Percentiles rank a stretch among this genome's conserved stretches.
Conservation (phyloP, 805 yeast species). For the Suhomyces faveliae region DNA sequence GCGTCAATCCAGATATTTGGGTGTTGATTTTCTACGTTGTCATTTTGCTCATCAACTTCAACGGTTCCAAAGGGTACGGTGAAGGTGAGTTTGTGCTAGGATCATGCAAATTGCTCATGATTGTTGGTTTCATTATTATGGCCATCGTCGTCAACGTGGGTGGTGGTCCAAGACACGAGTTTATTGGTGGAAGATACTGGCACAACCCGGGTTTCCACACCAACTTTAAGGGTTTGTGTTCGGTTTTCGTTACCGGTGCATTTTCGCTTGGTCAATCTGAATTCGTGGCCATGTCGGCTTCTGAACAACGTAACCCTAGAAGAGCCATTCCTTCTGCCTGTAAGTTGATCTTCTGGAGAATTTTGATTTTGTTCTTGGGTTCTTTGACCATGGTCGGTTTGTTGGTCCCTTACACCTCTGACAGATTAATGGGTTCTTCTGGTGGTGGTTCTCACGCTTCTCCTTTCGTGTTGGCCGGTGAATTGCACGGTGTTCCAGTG, state of each 20-base stretch:
- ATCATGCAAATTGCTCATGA: slow-evolving; percentile 34
- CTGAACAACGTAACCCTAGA: slow-evolving; percentile 40
- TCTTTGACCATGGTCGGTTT: slow-evolving; percentile 34
- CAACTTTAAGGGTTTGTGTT: slow-evolving; percentile 39
- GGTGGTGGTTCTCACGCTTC: slow-evolving; percentile 37
- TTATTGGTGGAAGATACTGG: slow-evolving; percentile 44
- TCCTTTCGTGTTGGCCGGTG: slow-evolving; percentile 44
- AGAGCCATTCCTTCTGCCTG: slow-evolving; percentile 41
- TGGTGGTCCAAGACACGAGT: slow-evolving; percentile 23
- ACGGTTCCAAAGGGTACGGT: slow-evolving; percentile 48
- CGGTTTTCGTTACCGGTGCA: slow-evolving; percentile 40
- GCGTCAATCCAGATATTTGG: slow-evolving; percentile 55
- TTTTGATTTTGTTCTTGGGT: slow-evolving; percentile 39
- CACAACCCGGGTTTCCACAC: slow-evolving; percentile 38
- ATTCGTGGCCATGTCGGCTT: slow-evolving; percentile 38
- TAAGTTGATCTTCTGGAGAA: slow-evolving; percentile 40
- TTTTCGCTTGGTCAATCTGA: slow-evolving; percentile 43
- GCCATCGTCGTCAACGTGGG: slow-evolving; percentile 41
- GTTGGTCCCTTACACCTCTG: slow-evolving; percentile 25
- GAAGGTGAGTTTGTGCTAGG: slow-evolving; percentile 44
- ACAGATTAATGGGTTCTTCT: slow-evolving; percentile 24
- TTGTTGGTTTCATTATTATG: slow-evolving; percentile 41
- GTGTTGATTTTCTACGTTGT: slow-evolving; percentile 52
- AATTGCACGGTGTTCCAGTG: slow-evolving; percentile 36
- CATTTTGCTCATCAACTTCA: slow-evolving; percentile 43